Base-by-base conservation (phyloP, 2,329 filamentous ascomycete genomes). In the Fusarium kyushuense region DNA sequence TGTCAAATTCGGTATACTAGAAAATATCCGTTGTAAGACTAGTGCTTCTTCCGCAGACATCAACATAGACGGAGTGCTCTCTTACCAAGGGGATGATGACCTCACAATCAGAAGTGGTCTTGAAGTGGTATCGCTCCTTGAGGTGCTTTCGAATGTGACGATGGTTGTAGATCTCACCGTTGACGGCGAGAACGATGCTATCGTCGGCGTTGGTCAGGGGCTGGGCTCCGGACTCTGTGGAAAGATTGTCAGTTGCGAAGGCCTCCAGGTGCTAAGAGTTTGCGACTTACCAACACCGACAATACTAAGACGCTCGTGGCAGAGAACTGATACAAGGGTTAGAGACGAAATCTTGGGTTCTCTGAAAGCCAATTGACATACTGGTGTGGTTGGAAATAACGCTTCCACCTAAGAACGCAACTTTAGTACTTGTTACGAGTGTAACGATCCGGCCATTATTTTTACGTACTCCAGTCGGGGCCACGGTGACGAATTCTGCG, bases 101-200 rank as follows among this genome's bases (percentile, higher is more conserved):
- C 82, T 99, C 96, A 82, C 96, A 99, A 78, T 99, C 96, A 36
- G 95, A 98, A 78, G 96, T 92, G 71, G 96, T 99, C 90, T 97
- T 97, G 90, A 98, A 99, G 81, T 94, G 90, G 82, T 97, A 97
- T 36, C 90, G 87, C 63, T 85, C 89, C 82, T 93, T 93, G 75
- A 97, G 84, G 74, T 85, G 85, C 84, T 97, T 98, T 78, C 96
- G 91, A 76, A 99, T 86, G 76, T 97, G 88, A 78, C 95, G 92
- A 84, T 99, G 96, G 89, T 99, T 99, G 87, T 99, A 99, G 79
- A 99, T 99, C 81, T 99, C 96, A 82, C 96, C 96, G 82, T 99
- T 99, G 88, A 98, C 96, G 70, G 96, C 95, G 65, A 99, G 89
- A 69, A 95, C 90, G 75, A 99, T 90, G 75, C 86, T 91, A 71